Conservation (phyloP, 805 yeast genomes). For the Kluyveromyces siamensis region DNA sequence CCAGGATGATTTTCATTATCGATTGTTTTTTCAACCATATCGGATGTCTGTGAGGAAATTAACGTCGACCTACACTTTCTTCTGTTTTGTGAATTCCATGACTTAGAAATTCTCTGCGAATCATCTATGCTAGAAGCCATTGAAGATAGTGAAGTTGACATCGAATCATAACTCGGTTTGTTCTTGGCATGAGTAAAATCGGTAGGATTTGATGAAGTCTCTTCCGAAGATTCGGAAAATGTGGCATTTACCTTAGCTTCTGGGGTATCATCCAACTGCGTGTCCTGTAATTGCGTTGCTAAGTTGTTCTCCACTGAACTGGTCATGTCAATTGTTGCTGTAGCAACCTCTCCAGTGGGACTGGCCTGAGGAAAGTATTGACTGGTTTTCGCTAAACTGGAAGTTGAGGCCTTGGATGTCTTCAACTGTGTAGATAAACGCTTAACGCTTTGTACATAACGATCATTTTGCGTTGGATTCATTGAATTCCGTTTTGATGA, state of each 20-base stretch:
- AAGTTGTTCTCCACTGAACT: neutral
- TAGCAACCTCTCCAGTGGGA: neutral
- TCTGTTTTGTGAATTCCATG: constrained; percentile 29
- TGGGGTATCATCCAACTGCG: neutral
- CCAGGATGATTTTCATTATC: neutral
- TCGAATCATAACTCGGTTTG: constrained; percentile 24
- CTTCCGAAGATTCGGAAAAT: constrained; percentile 17
- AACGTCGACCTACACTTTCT: constrained; percentile 17
- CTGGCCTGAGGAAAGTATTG: neutral
- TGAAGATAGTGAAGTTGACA: constrained; percentile 27
- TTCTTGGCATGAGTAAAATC: constrained; percentile 23
- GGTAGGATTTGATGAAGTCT: constrained; percentile 25
- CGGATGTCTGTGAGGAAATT: neutral
- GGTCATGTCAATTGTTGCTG: too few relatives aligned
- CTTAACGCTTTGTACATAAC: constrained; percentile 21
- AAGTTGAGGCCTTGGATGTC: neutral
- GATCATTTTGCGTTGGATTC: neutral
- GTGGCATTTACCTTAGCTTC: constrained; percentile 3
- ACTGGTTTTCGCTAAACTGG: neutral
- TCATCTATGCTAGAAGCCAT: constrained; percentile 27
- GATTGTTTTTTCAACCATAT: neutral
- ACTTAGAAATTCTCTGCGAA: constrained; percentile 26
- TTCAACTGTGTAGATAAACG: constrained; percentile 20
- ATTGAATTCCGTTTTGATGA: neutral
- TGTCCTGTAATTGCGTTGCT: neutral